Evolutionary conservation across 148 eudicot genomes (phyloP), one percentile per base, ranked within the genome.

Genomic region (Rhododendron mucronatum): DNA sequence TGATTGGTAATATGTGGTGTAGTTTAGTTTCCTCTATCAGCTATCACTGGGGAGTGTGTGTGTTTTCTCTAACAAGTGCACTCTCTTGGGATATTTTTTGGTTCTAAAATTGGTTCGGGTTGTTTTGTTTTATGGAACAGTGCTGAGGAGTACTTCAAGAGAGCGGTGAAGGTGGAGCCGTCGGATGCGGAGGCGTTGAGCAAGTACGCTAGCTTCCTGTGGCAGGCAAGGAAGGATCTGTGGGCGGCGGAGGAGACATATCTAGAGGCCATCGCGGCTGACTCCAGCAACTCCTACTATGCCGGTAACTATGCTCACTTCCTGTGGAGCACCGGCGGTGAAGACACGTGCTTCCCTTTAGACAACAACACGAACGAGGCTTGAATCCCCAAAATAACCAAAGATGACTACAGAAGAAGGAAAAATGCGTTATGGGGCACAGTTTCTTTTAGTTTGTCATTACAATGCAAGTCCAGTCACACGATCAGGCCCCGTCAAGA

Each of bases 221-320:
- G 99, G 99, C 91, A 88, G 57, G 98, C 85, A 37, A 94, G 89
- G 89, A 95, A 95, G 23, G 99, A 97, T 65, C 86, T 94, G 33
- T 97, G 98, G 98, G 99, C 94, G 2, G 99, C 99, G 10, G 99
- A 97, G 76, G 98, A 97, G 92, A 93, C 95, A n/a, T 97, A 89
- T 41, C 78, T 92, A 71, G 95, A 94, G 89, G 98, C 99, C 85
- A 93, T 94, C 18, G 89, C 93, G 28, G 92, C 91, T 6, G 98
- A 95, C 14, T 98, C 98, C 21, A 84, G 45, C 77, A 95, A 95
- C 90, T 85, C 95, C 2, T 92, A 80, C 84, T 93, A 97, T 37
- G 95, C 96, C 0, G 95, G 91, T 7, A 93, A 89, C 85, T 97
- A 97, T 57, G 99, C 98, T 26, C 88, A 92, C 88, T 97, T 97